Conservation (phyloP, 805 yeast genomes). For the Ogataea nakhonphanomensis region DNA sequence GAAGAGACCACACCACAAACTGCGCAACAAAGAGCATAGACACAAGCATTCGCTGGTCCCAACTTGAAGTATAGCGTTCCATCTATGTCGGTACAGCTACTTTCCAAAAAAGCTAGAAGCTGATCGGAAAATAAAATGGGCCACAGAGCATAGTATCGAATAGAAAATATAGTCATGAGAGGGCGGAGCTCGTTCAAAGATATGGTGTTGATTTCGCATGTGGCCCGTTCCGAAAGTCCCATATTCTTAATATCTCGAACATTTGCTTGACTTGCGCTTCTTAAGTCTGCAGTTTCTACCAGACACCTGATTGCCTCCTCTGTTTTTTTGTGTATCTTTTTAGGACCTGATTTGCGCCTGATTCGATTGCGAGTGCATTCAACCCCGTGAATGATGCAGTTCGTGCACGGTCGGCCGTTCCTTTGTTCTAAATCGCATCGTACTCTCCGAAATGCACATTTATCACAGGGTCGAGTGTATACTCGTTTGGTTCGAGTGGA, state of each 20-base stretch:
- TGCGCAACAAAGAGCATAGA: not conserved
- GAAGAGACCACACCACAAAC: not conserved
- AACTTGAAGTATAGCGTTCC: not conserved
- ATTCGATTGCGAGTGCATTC: not conserved
- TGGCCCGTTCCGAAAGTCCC: not conserved
- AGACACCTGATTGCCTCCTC: not conserved
- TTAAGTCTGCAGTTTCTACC: not conserved
- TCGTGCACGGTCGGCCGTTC: not conserved
- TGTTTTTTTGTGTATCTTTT: not conserved
- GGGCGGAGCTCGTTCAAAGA: not conserved
- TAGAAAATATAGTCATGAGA: not conserved
- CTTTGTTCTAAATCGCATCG: not conserved
- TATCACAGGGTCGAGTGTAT: not conserved
- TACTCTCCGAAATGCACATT: not conserved
- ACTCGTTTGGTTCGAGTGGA: not conserved
- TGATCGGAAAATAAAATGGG: not conserved
- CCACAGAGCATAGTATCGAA: constrained; percentile 1
- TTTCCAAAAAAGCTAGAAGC: not conserved
- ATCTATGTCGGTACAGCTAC: not conserved
- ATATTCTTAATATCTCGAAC: not conserved
- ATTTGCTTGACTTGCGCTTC: not conserved
- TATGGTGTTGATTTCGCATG: not conserved
- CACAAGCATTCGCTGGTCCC: not conserved
- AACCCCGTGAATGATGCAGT: not conserved
- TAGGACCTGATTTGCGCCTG: not conserved